A percentile compares a stretch with the other conserved stretches of the same genome.
Evolutionary conservation across 2,329 filamentous ascomycete genomes (phyloP).

Genomic region (Sphaerulina vaccinii): DNA sequence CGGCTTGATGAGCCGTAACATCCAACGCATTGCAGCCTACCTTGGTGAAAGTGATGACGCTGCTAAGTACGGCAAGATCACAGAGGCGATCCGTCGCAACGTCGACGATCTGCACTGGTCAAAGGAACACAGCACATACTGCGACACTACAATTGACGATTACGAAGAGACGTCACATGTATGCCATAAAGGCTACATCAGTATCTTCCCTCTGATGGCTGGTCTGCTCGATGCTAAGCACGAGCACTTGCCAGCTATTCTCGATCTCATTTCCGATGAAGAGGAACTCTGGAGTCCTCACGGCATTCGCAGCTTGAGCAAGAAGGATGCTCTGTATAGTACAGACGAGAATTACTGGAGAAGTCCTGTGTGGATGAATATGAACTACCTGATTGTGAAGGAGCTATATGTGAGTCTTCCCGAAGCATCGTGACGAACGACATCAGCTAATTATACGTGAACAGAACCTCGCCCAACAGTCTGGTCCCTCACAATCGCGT

Average conservation of each 20-base stretch:
- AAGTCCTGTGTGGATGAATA: slow-evolving; percentile 90
- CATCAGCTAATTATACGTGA: too few relatives aligned
- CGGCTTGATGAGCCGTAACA: slow-evolving; percentile 89
- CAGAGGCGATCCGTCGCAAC: slow-evolving; percentile 77
- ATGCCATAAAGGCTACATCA: slow-evolving; percentile 96
- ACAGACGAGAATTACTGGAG: slow-evolving; percentile 98
- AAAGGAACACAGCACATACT: slow-evolving; percentile 75
- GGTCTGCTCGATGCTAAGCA: slow-evolving; percentile 74
- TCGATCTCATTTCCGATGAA: slow-evolving; percentile 77
- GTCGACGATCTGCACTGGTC: slow-evolving; percentile 94
- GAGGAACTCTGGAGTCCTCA: slow-evolving; percentile 86
- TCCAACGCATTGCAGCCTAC: slow-evolving; percentile 73
- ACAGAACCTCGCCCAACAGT: slow-evolving; percentile 62
- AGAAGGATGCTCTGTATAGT: slow-evolving; percentile 77
- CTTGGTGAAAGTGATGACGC: slow-evolving; percentile 77
- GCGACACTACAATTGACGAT: slow-evolving; percentile 91
- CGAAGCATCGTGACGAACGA: too few relatives aligned
- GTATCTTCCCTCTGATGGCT: slow-evolving; percentile 85
- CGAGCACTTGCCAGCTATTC: slow-evolving; percentile 68
- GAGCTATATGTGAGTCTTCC: slow-evolving; percentile 67
- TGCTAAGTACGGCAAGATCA: slow-evolving; percentile 66
- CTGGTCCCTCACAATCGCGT: slow-evolving; percentile 66
- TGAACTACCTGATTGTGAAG: slow-evolving; percentile 84
- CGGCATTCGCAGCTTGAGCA: slow-evolving; percentile 87
- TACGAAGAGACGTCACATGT: slow-evolving; percentile 88